Conservation (phyloP, 208 protist species). For the Acanthamoeba culbertsoni region DNA sequence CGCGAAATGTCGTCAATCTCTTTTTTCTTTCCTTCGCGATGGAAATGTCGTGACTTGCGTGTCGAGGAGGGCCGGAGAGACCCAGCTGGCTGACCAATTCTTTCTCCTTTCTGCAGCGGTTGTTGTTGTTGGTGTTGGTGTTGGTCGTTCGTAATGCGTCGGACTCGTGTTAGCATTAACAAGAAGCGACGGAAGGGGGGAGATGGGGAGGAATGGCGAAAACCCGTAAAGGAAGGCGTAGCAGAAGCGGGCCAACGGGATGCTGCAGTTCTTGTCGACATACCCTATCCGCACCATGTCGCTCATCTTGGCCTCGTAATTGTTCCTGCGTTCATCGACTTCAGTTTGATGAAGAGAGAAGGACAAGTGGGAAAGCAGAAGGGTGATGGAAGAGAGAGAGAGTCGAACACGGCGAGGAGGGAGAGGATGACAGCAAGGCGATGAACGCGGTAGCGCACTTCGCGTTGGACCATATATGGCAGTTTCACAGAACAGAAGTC, state of each 20-base stretch:
- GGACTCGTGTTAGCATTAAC: not conserved
- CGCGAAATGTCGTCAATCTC: not conserved
- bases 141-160: no score
- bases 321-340: no score
- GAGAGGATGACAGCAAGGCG: not conserved
- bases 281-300: not conserved
- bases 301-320: not conserved
- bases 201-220: not conserved
- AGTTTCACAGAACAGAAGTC: not conserved
- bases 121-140: no score
- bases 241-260: not conserved
- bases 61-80: not conserved
- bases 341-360: no score
- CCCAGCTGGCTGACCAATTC: not conserved
- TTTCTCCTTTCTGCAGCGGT: not conserved
- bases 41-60: no score
- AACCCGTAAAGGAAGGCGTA: not conserved
- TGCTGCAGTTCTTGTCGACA: not conserved
- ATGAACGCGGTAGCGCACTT: not conserved
- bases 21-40: not conserved
- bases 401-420: not conserved
- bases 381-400: no score
- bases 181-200: not conserved
- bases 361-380: no score
- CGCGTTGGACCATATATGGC: not conserved